Evolutionary conservation across 2,329 filamentous ascomycete genomes (phyloP).

Genomic region (Microsporum audouinii): DNA sequence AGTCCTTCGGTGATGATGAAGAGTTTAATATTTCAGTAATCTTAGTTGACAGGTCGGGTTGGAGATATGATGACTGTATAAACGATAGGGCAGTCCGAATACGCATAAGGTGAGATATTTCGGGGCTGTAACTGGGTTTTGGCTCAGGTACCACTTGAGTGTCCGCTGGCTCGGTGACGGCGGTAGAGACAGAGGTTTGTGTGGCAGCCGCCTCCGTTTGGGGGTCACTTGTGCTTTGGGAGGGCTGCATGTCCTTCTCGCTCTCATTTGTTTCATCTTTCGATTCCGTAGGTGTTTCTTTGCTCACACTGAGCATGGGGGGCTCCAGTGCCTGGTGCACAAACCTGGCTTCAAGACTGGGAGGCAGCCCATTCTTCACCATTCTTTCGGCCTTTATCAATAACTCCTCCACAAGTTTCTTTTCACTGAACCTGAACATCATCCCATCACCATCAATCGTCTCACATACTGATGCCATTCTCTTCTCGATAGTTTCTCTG

Average conservation of each 20-base stretch:
- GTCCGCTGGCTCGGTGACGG: constrained; percentile 5
- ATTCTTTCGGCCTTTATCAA: constrained; percentile 61
- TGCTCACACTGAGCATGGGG: constrained; percentile 57
- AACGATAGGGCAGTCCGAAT: constrained; percentile 41
- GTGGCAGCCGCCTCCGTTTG: constrained; percentile 23
- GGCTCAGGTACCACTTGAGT: constrained; percentile 22
- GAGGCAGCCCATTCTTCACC: constrained; percentile 54
- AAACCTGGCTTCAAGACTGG: constrained; percentile 76
- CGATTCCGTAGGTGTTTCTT: constrained; percentile 21
- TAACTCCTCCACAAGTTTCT: constrained; percentile 56
- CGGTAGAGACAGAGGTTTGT: constrained; percentile 2
- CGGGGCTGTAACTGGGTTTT: constrained; percentile 12
- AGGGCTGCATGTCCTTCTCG: constrained; percentile 12
- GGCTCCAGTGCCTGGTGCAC: constrained; percentile 63
- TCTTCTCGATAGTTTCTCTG: constrained; percentile 45
- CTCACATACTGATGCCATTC: constrained; percentile 65
- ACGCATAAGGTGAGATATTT: constrained; percentile 30
- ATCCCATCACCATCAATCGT: constrained; percentile 70
- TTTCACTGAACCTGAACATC: constrained; percentile 69
- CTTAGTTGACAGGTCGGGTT: constrained; percentile 26
- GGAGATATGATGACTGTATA: constrained; percentile 40
- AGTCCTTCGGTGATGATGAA: constrained; percentile 45
- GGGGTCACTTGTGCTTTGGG: constrained; percentile 25
- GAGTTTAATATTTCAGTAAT: constrained; percentile 31
- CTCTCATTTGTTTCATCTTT: constrained; percentile 18